Evolutionary conservation across 352 stramenopile species (phyloP), one percentile per base, ranked within the genome.

Genomic region (Heterotrichella gracilis): DNA sequence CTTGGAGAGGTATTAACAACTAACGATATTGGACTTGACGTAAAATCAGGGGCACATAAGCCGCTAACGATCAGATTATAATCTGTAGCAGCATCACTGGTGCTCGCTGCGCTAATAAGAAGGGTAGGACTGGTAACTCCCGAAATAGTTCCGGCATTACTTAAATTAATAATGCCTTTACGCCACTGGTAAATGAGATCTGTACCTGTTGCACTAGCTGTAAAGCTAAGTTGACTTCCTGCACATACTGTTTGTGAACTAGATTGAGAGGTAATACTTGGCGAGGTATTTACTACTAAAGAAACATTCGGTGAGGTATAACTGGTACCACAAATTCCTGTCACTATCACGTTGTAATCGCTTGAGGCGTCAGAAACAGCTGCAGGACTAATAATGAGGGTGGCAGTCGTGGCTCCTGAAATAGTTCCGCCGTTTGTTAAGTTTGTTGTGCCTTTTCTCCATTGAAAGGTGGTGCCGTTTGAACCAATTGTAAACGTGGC

Each of bases 171-270:
- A n/a, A n/a, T 22, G 41, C 23, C 9, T 22, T 66, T 66, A 22
- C 41, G 41, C 41, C 41, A 66, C 41, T 66, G 41, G 41, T 66
- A 66, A 22, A 22, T 66, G 2, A 66, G 41, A n/a, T n/a, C n/a
- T n/a, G n/a, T n/a, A n/a, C n/a, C n/a, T n/a, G n/a, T n/a, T n/a
- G n/a, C n/a, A n/a, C n/a, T n/a, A n/a, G n/a, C n/a, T n/a, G n/a
- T n/a, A n/a, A n/a, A n/a, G n/a, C n/a, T n/a, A n/a, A n/a, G n/a
- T n/a, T n/a, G n/a, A n/a, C n/a, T 4, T n/a, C 41, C 41, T 1
- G 41, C 21, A 1, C 21, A 1, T 1, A 4, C 1, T 9, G 2
- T 22, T 22, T n/a, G 9, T 9, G 9, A 66, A 66, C 3, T 9
- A 1, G 41, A 22, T 22, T 66, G 41, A n/a, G 41, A 3, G 3